A percentile compares a stretch with the other conserved stretches of the same genome.
phyloP scores from a whole-genome alignment of 2,329 filamentous ascomycete species.

The Arthroderma uncinatum region DNA sequence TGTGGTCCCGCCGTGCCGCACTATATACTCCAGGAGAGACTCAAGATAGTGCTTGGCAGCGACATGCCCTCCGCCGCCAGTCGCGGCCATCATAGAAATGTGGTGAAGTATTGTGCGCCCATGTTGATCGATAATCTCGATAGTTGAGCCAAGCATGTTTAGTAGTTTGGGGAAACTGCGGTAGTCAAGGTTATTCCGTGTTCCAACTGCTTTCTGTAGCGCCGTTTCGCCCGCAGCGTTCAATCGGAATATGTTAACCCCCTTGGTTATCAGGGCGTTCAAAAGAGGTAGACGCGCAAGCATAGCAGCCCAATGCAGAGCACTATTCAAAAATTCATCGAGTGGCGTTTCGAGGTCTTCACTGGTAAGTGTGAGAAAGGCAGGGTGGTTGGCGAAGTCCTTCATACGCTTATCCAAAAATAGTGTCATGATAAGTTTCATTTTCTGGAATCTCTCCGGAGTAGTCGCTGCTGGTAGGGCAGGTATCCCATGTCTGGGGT shows the following conservation, averaged over 20 bases:
- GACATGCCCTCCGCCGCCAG: constrained; percentile 81
- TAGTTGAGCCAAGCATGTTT: constrained; percentile 76
- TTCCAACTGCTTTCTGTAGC: constrained; percentile 80
- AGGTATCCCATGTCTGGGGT: constrained; percentile 22
- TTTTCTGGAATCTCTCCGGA: constrained; percentile 65
- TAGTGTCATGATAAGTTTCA: constrained; percentile 67
- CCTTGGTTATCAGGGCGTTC: constrained; percentile 66
- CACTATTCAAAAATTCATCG: constrained; percentile 73
- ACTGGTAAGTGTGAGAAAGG: constrained; percentile 62
- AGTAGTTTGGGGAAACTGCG: constrained; percentile 82
- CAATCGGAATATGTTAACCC: constrained; percentile 76
- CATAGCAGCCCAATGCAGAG: constrained; percentile 92
- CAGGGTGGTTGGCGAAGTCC: constrained; percentile 63
- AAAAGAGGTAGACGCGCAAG: constrained; percentile 75
- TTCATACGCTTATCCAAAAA: constrained; percentile 64
- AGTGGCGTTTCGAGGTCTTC: constrained; percentile 86
- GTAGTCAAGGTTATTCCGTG: constrained; percentile 89
- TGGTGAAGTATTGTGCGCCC: constrained; percentile 90
- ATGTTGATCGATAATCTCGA: constrained; percentile 80
- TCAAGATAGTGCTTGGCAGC: constrained; percentile 88
- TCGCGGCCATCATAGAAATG: constrained; percentile 88
- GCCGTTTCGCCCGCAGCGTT: constrained; percentile 87
- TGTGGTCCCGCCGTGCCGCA: constrained; percentile 63
- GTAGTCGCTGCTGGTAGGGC: constrained; percentile 42
- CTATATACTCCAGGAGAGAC: constrained; percentile 85